phyloP scores from a whole-genome alignment of 2,329 filamentous ascomycete genomes.

The Apiospora kogelbergensis region DNA sequence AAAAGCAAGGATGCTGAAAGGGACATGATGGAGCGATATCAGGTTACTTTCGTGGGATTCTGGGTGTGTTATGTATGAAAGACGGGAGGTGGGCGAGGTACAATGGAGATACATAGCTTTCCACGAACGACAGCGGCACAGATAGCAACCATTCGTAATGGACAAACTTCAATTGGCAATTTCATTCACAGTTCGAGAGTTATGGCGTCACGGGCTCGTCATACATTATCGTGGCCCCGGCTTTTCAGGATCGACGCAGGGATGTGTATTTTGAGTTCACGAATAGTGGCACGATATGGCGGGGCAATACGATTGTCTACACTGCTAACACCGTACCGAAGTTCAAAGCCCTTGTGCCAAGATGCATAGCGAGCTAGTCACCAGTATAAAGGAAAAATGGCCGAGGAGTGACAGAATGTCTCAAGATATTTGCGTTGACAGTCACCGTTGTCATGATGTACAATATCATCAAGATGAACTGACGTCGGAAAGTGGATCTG shows the following conservation, averaged over 20 bases:
- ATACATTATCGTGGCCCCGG: slow-evolving; percentile 1
- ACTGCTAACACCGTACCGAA: no score
- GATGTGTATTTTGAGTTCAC: not conserved
- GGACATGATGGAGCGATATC: not conserved
- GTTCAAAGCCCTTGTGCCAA: no score
- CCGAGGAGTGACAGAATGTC: not conserved
- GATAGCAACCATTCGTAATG: not conserved
- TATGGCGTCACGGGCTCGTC: slow-evolving; percentile 13
- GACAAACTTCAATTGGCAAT: not conserved
- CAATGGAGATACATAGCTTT: not conserved
- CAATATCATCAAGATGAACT: not conserved
- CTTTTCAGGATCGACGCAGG: slow-evolving; percentile 13
- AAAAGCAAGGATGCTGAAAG: not conserved
- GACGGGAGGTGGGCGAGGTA: not conserved
- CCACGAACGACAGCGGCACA: no score
- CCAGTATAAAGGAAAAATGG: no score
- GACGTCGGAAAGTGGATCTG: not conserved
- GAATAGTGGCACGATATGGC: no score
- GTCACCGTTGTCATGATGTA: no score
- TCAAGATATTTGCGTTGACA: no score
- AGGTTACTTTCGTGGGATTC: not conserved
- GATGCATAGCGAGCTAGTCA: no score
- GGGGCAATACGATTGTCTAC: no score
- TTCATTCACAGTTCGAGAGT: no score
- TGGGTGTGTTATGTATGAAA: not conserved